Conservation (phyloP, 2,329 filamentous ascomycete genomes). For the Colletotrichum musicola region DNA sequence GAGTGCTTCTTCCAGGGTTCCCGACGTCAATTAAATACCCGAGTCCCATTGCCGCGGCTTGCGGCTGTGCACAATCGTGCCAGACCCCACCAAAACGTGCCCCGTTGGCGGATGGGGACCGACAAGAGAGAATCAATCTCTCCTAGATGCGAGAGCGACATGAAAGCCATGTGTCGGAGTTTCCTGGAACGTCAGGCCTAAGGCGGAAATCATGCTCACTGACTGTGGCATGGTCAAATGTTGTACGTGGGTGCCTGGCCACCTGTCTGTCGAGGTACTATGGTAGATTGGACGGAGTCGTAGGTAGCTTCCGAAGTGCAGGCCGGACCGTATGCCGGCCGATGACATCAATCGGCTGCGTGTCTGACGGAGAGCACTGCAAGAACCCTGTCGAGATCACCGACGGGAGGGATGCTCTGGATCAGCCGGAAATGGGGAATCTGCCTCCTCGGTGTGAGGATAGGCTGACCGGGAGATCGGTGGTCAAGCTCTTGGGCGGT, state of each 20-base stretch:
- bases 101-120: slow-evolving; percentile 15
- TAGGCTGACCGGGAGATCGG: slow-evolving; percentile 8
- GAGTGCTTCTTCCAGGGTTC: slow-evolving; percentile 6
- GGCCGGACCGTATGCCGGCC: slow-evolving; percentile 4
- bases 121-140: not conserved
- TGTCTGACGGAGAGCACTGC: slow-evolving; percentile 12
- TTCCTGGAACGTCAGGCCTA: not conserved
- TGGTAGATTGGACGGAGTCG: too few relatives aligned
- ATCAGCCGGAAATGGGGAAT: slow-evolving; percentile 22
- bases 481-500: slow-evolving; percentile 7
- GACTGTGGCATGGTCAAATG: not conserved
- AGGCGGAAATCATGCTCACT: slow-evolving; percentile 11
- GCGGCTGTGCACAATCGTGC: slow-evolving; percentile 35
- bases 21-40: slow-evolving; percentile 10
- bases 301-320: not conserved
- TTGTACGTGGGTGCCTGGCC: slow-evolving; percentile 6
- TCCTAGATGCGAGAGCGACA: slow-evolving; percentile 26
- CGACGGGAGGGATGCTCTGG: not conserved
- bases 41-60: slow-evolving; percentile 24
- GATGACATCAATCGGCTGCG: slow-evolving; percentile 36
- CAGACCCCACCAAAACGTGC: slow-evolving; percentile 8
- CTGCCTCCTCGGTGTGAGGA: slow-evolving; percentile 27
- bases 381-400: slow-evolving; percentile 6
- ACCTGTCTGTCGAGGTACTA: not conserved
- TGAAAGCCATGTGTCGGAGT: not conserved